Conservation (phyloP, 495 filamentous ascomycete species). For the Penicillium desertorum region DNA sequence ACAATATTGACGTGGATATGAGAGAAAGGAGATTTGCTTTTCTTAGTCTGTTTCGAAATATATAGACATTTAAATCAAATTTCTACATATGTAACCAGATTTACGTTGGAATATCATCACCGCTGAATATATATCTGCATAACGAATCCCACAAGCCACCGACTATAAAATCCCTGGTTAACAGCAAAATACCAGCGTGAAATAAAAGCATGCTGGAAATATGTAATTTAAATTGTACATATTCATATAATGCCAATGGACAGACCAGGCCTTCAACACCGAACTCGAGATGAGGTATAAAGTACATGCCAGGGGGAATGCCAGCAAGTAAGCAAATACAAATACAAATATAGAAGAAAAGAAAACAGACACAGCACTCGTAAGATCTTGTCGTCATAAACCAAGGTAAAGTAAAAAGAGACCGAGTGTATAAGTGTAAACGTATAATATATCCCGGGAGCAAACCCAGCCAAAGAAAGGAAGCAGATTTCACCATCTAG, state of each 20-base stretch:
- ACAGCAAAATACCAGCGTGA: not conserved
- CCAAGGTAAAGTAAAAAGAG: not conserved
- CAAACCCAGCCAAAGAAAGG: not conserved
- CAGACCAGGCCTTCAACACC: not conserved
- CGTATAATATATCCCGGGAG: not conserved
- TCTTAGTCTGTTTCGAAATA: not conserved
- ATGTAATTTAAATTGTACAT: not conserved
- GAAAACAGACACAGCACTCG: not conserved
- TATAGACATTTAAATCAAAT: not conserved
- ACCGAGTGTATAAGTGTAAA: not conserved
- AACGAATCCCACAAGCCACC: not conserved
- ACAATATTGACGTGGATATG: not conserved
- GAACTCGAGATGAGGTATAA: not conserved
- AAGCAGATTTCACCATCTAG: not conserved
- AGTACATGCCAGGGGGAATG: not conserved
- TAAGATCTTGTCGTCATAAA: constrained; percentile 2
- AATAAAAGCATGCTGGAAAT: not conserved
- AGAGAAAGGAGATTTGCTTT: not conserved
- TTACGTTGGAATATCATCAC: not conserved
- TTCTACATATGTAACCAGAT: not conserved
- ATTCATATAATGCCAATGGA: not conserved
- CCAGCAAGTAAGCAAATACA: not conserved
- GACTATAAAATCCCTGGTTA: not conserved
- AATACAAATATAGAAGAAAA: not conserved
- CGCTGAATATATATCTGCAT: not conserved